phyloP scores from a whole-genome alignment of 352 stramenopile genomes.

The Globisporangium mamillatum region DNA sequence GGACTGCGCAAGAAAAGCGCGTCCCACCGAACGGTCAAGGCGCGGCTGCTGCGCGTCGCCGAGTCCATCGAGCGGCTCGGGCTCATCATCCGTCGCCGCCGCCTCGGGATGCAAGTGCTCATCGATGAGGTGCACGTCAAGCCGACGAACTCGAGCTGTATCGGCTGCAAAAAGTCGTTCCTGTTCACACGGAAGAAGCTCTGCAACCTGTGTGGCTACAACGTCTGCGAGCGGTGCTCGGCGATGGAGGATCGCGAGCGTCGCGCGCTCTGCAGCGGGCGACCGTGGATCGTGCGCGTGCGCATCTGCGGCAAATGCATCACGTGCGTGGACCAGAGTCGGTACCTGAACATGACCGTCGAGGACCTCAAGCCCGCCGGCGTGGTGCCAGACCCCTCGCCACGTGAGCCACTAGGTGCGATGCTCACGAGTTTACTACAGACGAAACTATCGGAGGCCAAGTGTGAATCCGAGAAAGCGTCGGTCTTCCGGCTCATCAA shows the following conservation, averaged over 20 bases:
- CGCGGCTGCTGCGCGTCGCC: background rate
- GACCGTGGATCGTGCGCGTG: background rate
- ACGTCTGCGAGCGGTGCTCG: background rate
- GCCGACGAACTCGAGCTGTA: background rate
- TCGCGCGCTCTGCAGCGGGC: background rate
- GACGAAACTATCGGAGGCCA: background rate
- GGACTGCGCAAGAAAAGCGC: slow-evolving; percentile 1
- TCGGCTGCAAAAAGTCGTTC: background rate
- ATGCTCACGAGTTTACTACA: background rate
- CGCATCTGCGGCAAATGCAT: background rate
- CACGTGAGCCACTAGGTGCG: background rate
- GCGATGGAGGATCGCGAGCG: background rate
- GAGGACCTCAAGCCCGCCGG: background rate
- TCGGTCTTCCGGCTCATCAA: background rate
- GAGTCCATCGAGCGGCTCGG: background rate
- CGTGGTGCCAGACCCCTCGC: background rate
- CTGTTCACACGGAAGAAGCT: background rate
- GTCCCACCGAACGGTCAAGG: background rate
- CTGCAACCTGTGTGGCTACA: background rate
- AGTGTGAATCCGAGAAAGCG: background rate
- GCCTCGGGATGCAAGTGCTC: background rate
- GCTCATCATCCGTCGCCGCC: background rate
- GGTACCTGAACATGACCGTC: background rate
- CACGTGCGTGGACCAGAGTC: background rate
- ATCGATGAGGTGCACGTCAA: background rate